Evolutionary conservation across 345 rosid species (phyloP).

Genomic region (Alliaria petiolata): DNA sequence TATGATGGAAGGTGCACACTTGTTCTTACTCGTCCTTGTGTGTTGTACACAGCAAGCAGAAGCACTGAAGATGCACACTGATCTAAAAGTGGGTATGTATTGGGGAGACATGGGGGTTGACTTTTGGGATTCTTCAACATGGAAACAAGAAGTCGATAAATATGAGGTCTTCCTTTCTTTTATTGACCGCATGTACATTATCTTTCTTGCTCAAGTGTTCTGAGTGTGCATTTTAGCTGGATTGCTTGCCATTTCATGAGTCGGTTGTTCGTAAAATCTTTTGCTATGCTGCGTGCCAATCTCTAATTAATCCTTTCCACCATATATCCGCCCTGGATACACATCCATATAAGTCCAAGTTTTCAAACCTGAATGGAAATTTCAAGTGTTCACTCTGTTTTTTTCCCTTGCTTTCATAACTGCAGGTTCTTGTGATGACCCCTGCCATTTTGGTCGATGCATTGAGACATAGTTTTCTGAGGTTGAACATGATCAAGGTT

Average conservation of each 20-base stretch:
- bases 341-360: background rate
- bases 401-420: background rate
- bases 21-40: background rate
- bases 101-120: conserved; percentile 89
- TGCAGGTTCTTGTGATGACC: conserved; percentile 94
- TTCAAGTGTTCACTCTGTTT: conserved; percentile 5
- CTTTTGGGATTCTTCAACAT: conserved; percentile 54
- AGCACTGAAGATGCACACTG: conserved; percentile 59
- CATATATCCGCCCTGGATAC: background rate
- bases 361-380: background rate
- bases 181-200: background rate
- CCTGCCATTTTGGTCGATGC: conserved; percentile 72
- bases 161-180: conserved; percentile 55
- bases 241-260: background rate
- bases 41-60: conserved; percentile 65
- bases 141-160: conserved; percentile 50
- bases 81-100: conserved; percentile 65
- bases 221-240: background rate
- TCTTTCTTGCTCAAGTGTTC: background rate
- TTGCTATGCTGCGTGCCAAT: background rate
- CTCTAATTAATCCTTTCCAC: background rate
- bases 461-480: conserved; percentile 65
- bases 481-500: conserved; percentile 58
- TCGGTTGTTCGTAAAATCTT: background rate
- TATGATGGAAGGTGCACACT: background rate